phyloP scores from a whole-genome alignment of 768 basidiomycete genomes.

The Harrya chromipes region DNA sequence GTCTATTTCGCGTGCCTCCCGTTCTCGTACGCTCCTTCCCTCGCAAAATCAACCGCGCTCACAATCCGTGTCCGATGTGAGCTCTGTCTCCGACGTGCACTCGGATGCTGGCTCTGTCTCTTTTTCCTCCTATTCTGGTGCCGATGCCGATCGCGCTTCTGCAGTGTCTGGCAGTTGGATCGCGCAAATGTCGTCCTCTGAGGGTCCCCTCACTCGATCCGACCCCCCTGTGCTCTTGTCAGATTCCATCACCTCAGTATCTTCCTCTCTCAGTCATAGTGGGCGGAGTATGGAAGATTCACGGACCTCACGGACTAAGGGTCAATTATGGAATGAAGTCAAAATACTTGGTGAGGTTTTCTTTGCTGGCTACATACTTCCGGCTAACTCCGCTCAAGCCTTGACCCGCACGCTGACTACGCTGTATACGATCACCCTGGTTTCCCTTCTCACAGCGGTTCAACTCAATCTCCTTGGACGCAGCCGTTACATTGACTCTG shows the following conservation, averaged over 20 bases:
- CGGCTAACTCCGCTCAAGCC: constrained; percentile 43
- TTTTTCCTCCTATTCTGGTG: constrained; percentile 35
- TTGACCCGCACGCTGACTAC: constrained; percentile 86
- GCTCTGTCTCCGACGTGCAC: constrained; percentile 39
- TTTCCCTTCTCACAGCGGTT: constrained; percentile 81
- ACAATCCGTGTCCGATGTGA: constrained; percentile 36
- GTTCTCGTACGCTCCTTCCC: constrained; percentile 11
- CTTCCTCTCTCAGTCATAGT: constrained; percentile 32
- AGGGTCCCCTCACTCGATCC: background rate
- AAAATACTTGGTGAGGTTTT: constrained; percentile 71
- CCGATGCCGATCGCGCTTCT: constrained; percentile 38
- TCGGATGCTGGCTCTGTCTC: constrained; percentile 45
- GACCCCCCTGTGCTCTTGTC: constrained; percentile 30
- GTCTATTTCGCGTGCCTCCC: constrained; percentile 38
- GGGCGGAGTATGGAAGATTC: constrained; percentile 5
- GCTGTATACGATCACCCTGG: constrained; percentile 80
- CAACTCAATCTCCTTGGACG: constrained; percentile 87
- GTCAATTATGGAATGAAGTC: constrained; percentile 89
- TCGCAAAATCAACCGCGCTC: constrained; percentile 18
- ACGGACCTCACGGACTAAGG: constrained; percentile 53
- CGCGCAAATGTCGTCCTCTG: constrained; percentile 34
- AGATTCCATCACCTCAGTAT: constrained; percentile 39
- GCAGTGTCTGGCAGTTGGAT: constrained; percentile 44
- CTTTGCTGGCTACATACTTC: background rate
- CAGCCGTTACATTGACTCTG: constrained; percentile 69